phyloP scores from a whole-genome alignment of 1,284 basidiomycete genomes.

The Irpex sp. region DNA sequence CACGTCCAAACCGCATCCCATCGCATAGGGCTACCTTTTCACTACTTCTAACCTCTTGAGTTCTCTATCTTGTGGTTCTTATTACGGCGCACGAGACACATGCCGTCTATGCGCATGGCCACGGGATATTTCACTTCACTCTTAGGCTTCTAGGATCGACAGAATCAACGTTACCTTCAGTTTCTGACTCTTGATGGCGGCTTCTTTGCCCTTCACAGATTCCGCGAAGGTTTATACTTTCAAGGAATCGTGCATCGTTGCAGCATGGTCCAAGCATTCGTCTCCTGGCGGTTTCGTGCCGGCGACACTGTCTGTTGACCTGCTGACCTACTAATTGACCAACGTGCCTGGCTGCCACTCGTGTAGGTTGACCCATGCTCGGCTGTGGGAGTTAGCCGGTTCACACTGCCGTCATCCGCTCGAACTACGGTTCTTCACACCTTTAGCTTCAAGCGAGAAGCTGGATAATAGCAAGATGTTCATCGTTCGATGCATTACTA shows the following conservation, averaged over 20 bases:
- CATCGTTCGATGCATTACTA: neutral
- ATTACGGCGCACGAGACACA: too few species aligned
- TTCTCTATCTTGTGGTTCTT: too few species aligned
- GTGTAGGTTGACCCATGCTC: neutral
- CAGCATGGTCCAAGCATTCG: too few species aligned
- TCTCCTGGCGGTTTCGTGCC: neutral
- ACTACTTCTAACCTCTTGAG: too few species aligned
- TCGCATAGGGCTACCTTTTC: too few species aligned
- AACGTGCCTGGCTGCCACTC: neutral
- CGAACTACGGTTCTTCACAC: too few species aligned
- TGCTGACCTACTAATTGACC: neutral
- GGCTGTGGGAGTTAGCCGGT: neutral
- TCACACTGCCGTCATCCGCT: neutral
- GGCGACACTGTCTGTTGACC: neutral
- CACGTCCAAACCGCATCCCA: too few species aligned
- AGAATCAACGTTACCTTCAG: neutral
- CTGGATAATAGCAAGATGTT: neutral
- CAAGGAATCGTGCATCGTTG: neutral
- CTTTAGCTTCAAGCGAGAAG: neutral
- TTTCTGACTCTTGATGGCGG: neutral
- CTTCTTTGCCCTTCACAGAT: neutral
- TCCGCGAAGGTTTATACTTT: neutral
- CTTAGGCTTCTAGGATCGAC: neutral
- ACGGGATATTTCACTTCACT: neutral
- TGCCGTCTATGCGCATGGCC: too few species aligned